Conservation (phyloP, 164 flowering plant genomes). For the Nymphaea thermarum region DNA sequence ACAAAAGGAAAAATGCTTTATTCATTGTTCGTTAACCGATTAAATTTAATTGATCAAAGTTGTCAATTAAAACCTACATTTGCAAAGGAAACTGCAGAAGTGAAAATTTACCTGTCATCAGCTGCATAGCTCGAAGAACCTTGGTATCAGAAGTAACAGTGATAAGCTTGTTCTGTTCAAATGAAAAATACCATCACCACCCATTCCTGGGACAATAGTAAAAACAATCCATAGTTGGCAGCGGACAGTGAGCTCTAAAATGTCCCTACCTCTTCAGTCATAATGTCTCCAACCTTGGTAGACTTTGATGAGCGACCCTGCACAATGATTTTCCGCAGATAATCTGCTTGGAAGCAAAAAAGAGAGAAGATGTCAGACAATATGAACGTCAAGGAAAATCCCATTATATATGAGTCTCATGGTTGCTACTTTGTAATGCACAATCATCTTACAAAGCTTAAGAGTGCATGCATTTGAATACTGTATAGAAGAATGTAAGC, state of each 20-base stretch:
- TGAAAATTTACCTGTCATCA: conserved; percentile 72
- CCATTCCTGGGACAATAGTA: neutral
- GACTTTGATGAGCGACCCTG: conserved; percentile 98
- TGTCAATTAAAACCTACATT: too few species aligned
- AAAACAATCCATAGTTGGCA: neutral
- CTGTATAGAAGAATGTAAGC: too few species aligned
- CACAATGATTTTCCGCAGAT: conserved; percentile 94
- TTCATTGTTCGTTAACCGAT: too few species aligned
- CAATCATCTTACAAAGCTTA: too few species aligned
- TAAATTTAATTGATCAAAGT: too few species aligned
- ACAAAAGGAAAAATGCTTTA: neutral
- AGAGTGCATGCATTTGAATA: too few species aligned
- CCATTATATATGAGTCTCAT: too few species aligned
- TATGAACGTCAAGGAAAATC: too few species aligned
- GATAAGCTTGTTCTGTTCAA: conserved; percentile 82
- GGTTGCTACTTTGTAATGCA: too few species aligned
- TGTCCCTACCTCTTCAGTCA: conserved; percentile 90
- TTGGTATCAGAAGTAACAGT: conserved; percentile 93
- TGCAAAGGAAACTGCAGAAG: neutral
- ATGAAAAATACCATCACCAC: neutral
- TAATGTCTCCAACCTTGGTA: conserved; percentile 96
- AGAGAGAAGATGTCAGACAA: neutral
- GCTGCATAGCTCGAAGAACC: conserved; percentile 91
- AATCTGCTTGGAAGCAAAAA: conserved; percentile 32
- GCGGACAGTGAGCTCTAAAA: neutral